Base-by-base conservation (phyloP, 1,284 basidiomycete genomes). In the Leccinum griseonigrum region DNA sequence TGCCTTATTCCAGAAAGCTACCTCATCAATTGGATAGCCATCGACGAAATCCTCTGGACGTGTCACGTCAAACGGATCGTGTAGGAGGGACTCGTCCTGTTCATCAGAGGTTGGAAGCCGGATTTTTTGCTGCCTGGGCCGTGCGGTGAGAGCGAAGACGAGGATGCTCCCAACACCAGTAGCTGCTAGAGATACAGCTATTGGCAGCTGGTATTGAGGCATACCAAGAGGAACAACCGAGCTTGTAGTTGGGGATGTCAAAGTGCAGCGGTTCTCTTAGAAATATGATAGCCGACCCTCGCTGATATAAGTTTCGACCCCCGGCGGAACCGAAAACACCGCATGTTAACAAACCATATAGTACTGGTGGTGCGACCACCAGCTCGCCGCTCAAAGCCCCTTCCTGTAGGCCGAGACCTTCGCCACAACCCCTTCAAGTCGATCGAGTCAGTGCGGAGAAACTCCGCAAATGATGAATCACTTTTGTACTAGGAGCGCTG, bases 21-120 rank as follows among this genome's bases (percentile, higher is more conserved):
- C 83, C 57, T 85, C 87, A 22, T 92, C 78, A 53, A 95, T 81
- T 10, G 92, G 90, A 59, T 85, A 84, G 1, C 94, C 94, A 69
- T 95, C 89, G 13, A 87, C 68, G 36, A 85, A 69, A 69, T 94
- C 89, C 67, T 88, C 85, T 3, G 88, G 83, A 50, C 77, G 86
- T 31, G 86, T 83, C 38, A 95, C 84, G 66, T 94, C 86, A 72
- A 94, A 95, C 3, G 92, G 86, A 71, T 95, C 94, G 34, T 71
- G 76, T 57, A 70, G 65, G 3, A 77, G 73, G 0, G 64, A 65
- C 62, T 77, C 77, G 18, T 72, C 69, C 13, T 71, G 75, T 46
- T 78, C 76, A 13, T 71, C 72, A 63, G 79, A 74, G 4, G 74
- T 72, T 32, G 86, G 83, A 26, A 91, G 80, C 58, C 83, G 76